Conservation (phyloP, 305 asterid species). For the Fraxinus xanthoxyloides region DNA sequence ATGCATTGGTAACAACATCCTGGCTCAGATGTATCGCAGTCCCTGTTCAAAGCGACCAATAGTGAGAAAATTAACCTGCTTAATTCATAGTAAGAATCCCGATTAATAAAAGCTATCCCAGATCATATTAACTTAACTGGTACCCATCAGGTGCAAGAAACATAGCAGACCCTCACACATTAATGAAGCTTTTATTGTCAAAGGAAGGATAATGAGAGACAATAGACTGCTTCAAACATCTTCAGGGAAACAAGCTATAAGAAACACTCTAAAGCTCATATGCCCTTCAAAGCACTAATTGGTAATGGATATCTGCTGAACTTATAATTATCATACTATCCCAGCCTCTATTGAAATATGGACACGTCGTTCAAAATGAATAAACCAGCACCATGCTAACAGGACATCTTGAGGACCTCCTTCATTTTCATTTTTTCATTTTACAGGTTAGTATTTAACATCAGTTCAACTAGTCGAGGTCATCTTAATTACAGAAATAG, state of each 20-base stretch:
- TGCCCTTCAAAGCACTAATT: neutral
- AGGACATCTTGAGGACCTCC: neutral
- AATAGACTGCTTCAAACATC: neutral
- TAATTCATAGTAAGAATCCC: constrained; percentile 6
- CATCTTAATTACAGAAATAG: neutral
- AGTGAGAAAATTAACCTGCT: constrained; percentile 12
- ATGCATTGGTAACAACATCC: constrained; percentile 52
- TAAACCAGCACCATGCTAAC: neutral
- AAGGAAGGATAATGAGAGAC: neutral
- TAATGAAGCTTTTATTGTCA: neutral
- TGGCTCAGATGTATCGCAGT: constrained; percentile 47
- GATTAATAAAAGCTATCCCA: neutral
- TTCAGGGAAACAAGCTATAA: neutral
- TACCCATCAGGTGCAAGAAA: neutral
- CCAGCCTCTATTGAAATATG: neutral
- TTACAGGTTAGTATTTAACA: neutral
- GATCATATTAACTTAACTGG: neutral
- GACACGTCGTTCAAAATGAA: neutral
- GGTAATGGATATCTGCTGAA: neutral
- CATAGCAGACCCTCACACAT: neutral
- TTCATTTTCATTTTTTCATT: neutral
- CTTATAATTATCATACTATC: neutral
- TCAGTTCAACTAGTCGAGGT: neutral
- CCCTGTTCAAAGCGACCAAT: constrained; percentile 44
- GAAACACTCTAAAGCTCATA: neutral